These are phyloP conservation scores for Casuarina glauca DNA, from an alignment of 306 rosid genomes.

Conservation along the genomic window DNA sequence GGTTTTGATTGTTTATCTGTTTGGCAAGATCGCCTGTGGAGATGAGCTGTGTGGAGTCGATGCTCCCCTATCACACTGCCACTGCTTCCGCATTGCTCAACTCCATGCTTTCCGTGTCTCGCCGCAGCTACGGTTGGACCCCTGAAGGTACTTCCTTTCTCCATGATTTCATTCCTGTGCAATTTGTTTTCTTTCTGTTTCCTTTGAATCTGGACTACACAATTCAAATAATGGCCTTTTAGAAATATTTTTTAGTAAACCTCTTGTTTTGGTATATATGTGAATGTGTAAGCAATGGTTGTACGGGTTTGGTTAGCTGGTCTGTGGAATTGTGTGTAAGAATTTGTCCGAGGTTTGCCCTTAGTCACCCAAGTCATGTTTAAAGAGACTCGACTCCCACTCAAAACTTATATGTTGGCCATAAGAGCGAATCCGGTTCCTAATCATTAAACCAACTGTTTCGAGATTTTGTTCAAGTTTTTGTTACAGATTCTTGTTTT, in stretches of 20 bases:
- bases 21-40: constrained; percentile 67
- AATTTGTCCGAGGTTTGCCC: neutral
- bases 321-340: neutral
- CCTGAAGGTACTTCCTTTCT: constrained; percentile 60
- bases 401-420: neutral
- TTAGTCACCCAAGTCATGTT: neutral
- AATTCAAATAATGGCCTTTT: neutral
- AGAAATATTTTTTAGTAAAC: no score
- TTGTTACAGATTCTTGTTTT: neutral
- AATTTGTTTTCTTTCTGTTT: neutral
- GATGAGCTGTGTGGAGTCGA: constrained; percentile 66
- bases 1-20: neutral
- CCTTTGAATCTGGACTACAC: neutral
- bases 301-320: neutral
- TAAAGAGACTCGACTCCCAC: neutral
- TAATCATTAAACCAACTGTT: neutral
- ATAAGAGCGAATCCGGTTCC: neutral
- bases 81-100: constrained; percentile 92
- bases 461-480: neutral
- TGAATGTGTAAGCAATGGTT: neutral
- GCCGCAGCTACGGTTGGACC: constrained; percentile 67
- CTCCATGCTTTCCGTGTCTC: constrained; percentile 82
- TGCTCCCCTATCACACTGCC: constrained; percentile 87
- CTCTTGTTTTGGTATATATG: neutral
- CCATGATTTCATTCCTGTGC: neutral